phyloP scores from a whole-genome alignment of 176 grass and related monocot genomes.

The Alloteropsis semialata region DNA sequence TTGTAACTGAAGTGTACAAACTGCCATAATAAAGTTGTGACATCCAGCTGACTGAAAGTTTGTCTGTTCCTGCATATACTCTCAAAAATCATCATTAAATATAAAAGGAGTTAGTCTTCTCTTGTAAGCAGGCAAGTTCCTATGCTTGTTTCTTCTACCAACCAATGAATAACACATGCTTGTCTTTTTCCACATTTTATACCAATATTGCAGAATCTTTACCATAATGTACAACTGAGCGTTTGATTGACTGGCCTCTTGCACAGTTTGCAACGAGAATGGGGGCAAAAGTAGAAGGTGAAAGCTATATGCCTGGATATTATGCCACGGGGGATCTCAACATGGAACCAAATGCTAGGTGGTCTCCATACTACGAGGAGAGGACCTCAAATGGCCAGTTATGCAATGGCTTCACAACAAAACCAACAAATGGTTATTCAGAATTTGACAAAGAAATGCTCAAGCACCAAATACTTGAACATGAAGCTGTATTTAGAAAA shows the following conservation, averaged over 20 bases:
- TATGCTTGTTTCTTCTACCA: not conserved
- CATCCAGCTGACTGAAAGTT: not conserved
- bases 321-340: constrained; percentile 44
- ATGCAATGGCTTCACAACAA: constrained; percentile 40
- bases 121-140: not conserved
- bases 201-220: not conserved
- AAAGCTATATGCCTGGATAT: constrained; percentile 60
- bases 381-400: constrained; percentile 36
- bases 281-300: constrained; percentile 65
- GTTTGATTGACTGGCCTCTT: constrained; percentile 9
- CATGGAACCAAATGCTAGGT: constrained; percentile 33
- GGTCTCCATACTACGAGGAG: constrained; percentile 55
- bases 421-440: constrained; percentile 29
- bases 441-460: constrained; percentile 80
- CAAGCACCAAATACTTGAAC: constrained; percentile 77
- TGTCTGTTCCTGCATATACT: not conserved
- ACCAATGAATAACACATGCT: not conserved
- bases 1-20: constrained; percentile 19
- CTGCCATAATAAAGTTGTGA: not conserved
- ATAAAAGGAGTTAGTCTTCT: not conserved
- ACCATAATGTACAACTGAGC: constrained; percentile 15
- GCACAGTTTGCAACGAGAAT: constrained; percentile 39
- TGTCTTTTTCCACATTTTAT: not conserved
- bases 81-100: not conserved
- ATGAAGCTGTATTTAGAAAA: constrained; percentile 85